phyloP scores from a whole-genome alignment of 257 asterid species.

The Solanum habrochaites region DNA sequence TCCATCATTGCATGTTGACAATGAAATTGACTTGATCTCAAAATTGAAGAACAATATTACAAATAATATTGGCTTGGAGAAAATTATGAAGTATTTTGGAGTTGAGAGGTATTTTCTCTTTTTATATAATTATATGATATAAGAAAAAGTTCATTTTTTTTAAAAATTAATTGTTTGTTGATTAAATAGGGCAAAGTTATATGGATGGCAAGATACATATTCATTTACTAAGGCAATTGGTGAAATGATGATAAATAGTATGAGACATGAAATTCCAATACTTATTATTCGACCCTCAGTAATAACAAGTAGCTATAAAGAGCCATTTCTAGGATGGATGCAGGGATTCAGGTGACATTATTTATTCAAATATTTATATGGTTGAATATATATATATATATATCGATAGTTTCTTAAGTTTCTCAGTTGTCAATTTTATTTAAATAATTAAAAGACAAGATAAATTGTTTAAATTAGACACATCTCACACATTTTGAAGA shows the following conservation, averaged over 20 bases:
- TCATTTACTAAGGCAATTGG: constrained; percentile 38
- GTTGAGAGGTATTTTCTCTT: not conserved
- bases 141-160: not conserved
- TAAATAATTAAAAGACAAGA: not conserved
- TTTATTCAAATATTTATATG: not conserved
- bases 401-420: not conserved
- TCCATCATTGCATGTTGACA: not conserved
- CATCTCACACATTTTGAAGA: not conserved
- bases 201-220: constrained; percentile 36
- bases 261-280: constrained; percentile 27
- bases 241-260: constrained; percentile 36
- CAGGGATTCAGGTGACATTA: constrained; percentile 34
- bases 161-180: not conserved
- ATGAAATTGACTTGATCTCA: not conserved
- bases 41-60: not conserved
- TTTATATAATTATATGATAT: not conserved
- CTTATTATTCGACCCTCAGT: constrained; percentile 32
- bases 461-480: not conserved
- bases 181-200: constrained; percentile 10
- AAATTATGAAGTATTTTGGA: not conserved
- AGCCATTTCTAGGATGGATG: constrained; percentile 51
- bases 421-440: not conserved
- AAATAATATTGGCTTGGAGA: not conserved
- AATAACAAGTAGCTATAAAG: constrained; percentile 26
- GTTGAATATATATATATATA: not conserved